Conservation (phyloP, 345 rosid species). For the Stellera chamaejasme region DNA sequence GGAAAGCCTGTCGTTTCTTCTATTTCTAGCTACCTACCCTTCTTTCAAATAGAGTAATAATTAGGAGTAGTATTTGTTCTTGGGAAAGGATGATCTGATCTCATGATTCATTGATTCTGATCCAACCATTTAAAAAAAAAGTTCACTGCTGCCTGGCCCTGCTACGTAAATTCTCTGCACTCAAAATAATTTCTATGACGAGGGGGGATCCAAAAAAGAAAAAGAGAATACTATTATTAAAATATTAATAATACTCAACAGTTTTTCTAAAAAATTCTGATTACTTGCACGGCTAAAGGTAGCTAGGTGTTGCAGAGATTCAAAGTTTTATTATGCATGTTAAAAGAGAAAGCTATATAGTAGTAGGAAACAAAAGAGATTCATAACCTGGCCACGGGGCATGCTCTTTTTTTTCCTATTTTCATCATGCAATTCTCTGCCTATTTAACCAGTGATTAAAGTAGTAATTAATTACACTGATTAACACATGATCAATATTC, state of each 20-base stretch:
- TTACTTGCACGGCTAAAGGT: constrained; percentile 10
- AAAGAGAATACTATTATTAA: constrained; percentile 2
- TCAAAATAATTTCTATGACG: not conserved
- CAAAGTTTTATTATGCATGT: constrained; percentile 15
- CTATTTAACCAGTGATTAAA: too few species aligned
- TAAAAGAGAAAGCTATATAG: constrained; percentile 16
- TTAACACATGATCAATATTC: not conserved
- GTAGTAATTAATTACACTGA: too few species aligned
- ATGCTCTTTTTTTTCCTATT: constrained; percentile 19
- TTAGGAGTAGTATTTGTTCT: not conserved
- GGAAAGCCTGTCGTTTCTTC: constrained; percentile 6
- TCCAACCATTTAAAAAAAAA: too few species aligned
- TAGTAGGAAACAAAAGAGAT: constrained; percentile 15
- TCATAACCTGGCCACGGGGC: constrained; percentile 47
- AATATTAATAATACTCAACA: not conserved
- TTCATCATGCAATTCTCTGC: not conserved
- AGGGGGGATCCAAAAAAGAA: not conserved
- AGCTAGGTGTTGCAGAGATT: constrained; percentile 14
- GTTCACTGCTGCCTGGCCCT: too few species aligned
- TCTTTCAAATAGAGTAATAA: not conserved
- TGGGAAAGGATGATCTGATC: too few species aligned
- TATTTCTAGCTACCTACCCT: not conserved
- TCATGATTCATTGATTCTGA: too few species aligned
- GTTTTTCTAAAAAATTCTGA: not conserved
- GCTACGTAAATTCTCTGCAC: too few species aligned